Evolutionary conservation across 805 yeast species (phyloP).

Genomic region (Saccharomycopsis olivae): DNA sequence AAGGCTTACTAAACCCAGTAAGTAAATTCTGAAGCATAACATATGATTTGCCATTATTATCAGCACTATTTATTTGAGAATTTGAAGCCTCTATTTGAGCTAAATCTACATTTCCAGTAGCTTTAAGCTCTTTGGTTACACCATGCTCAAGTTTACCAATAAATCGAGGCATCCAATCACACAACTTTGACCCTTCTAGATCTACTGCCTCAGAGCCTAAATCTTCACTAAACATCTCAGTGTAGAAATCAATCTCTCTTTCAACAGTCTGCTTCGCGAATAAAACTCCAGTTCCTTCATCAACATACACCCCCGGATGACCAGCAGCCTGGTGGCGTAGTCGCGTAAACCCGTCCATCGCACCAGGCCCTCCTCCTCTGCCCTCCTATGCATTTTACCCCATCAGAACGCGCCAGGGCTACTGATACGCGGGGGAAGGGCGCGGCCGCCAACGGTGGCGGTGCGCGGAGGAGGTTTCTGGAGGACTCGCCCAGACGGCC

Average conservation of each 20-base stretch:
- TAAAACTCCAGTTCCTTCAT: constrained; percentile 45
- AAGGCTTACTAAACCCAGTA: constrained; percentile 52
- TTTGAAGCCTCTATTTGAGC: constrained; percentile 19
- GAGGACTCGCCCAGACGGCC: too few species aligned
- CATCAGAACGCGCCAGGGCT: too few species aligned
- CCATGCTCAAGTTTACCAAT: constrained; percentile 51
- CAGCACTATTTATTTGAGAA: neutral
- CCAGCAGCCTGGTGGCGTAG: constrained; percentile 76
- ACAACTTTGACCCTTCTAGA: constrained; percentile 24
- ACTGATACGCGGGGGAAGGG: too few species aligned
- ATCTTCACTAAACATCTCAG: constrained; percentile 22
- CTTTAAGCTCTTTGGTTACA: constrained; percentile 22
- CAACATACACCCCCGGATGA: constrained; percentile 68
- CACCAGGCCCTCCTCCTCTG: too few species aligned
- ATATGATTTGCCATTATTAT: constrained; percentile 25
- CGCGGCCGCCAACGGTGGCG: too few species aligned
- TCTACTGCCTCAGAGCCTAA: constrained; percentile 26
- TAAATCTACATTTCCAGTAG: constrained; percentile 20
- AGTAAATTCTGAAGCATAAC: constrained; percentile 66
- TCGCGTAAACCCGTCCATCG: constrained; percentile 7
- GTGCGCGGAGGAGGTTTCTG: too few species aligned
- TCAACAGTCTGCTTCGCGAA: constrained; percentile 59
- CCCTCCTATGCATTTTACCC: too few species aligned
- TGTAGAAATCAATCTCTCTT: constrained; percentile 73
- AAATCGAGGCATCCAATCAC: constrained; percentile 56